Evolutionary conservation across 2,329 filamentous ascomycete species (phyloP), one percentile per base, ranked within the genome.

Genomic region (Tothia fuscella): DNA sequence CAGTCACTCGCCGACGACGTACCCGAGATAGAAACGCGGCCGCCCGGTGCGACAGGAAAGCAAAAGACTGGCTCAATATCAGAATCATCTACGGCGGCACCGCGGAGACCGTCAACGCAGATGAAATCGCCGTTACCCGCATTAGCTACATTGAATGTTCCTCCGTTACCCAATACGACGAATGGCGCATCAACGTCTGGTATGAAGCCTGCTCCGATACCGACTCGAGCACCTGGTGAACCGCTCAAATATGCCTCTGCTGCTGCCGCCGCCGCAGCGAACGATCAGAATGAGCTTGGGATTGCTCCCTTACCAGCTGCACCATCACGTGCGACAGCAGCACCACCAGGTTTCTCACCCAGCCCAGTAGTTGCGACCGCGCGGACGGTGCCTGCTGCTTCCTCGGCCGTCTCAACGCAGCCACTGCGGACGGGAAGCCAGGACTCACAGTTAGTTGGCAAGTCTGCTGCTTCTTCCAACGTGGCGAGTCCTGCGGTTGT

Each of bases 161-260:
- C 81, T 5, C 59, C 81, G 7, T 20, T 38, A 51, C 63, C 77
- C 9, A 74, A 68, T 44, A 72, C 72, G 44, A 71, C 74, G 51
- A 82, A 73, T 56, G 73, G 73, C 56, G 63, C 71, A 38, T 65
- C 72, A 44, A 70, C 69, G 41, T 70, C 70, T 41, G 66, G 71
- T 41, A 96, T 96, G 89, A 98, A 96, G 67, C 89, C 91, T 10
- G 91, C 91, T 14, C 80, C 86, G 14, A 65, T 88, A 52, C 91
- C 91, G 1, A 78, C 83, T 45, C 77, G 89, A 58, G 79, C 84
- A 5, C 82, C 86, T 3, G 87, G 87, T 36, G 89, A 96, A 59
- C 85, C 83, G 2, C 70, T 98, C 50, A 96, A 96, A 63, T 98
- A 98, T 58, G 91, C 91, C 33, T 96, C 91, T 28, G 91, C 91